Evolutionary conservation across 345 rosid genomes (phyloP).

Genomic region (sweet orange (Citrus sinensis)): DVS_A1.0 CM039163.1:6781501-6782000

Average conservation of each 20-base stretch:
- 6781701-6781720: conserved; percentile 58
- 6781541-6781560: background rate
- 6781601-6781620: background rate
- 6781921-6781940: conserved; percentile 4
- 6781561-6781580: background rate
- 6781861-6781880: conserved; percentile 64
- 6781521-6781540: background rate
- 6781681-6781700: conserved; percentile 55
- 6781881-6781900: conserved; percentile 56
- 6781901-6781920: conserved; percentile 31
- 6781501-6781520: background rate
- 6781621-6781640: background rate
- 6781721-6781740: conserved; percentile 45
- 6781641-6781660: background rate
- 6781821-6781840: conserved; percentile 62
- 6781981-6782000: conserved; percentile 83
- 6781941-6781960: conserved; percentile 3
- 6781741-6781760: conserved; percentile 53
- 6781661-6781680: background rate
- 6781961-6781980: conserved; percentile 25
- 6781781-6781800: conserved; percentile 29
- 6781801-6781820: conserved; percentile 38
- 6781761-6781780: conserved; percentile 80
- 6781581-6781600: background rate
- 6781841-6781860: conserved; percentile 54